Percentiles rank a stretch among this genome's conserved stretches.
Conservation (phyloP, 495 filamentous ascomycete genomes). For the Endocarpon pusillum region DNA sequence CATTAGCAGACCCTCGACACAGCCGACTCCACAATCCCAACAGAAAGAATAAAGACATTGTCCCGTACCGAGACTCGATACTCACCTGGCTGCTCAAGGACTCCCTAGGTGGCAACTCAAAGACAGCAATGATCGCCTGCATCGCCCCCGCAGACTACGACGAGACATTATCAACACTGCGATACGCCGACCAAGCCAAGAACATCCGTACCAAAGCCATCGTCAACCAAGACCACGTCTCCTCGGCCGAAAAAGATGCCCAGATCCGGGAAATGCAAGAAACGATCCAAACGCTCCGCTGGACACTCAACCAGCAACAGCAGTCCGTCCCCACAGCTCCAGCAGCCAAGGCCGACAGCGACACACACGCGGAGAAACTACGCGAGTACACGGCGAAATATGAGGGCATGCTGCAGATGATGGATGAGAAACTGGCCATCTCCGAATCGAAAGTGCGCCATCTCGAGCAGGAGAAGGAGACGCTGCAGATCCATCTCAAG, state of each 20-base stretch:
- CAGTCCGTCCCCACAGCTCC: slow-evolving; percentile 11
- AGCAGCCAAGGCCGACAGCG: slow-evolving; percentile 29
- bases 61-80: slow-evolving; percentile 91
- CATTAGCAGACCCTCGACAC: slow-evolving; percentile 68
- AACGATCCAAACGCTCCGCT: slow-evolving; percentile 70
- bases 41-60: slow-evolving; percentile 46
- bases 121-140: slow-evolving; percentile 98
- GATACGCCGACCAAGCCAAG: slow-evolving; percentile 96
- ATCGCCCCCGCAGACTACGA: slow-evolving; percentile 93
- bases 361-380: slow-evolving; percentile 50
- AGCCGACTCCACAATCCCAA: slow-evolving; percentile 27
- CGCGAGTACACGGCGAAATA: slow-evolving; percentile 74
- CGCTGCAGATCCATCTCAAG: slow-evolving; percentile 66
- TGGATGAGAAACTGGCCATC: slow-evolving; percentile 81
- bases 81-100: slow-evolving; percentile 97
- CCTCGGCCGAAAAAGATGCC: slow-evolving; percentile 73
- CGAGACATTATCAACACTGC: slow-evolving; percentile 86
- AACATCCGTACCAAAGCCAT: slow-evolving; percentile 91
- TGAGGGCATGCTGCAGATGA: slow-evolving; percentile 69
- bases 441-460: slow-evolving; percentile 81
- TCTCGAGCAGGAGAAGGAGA: slow-evolving; percentile 76
- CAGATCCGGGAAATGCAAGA: slow-evolving; percentile 89
- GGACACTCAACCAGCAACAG: slow-evolving; percentile 38
- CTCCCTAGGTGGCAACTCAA: slow-evolving; percentile 83
- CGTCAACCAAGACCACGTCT: slow-evolving; percentile 84